phyloP scores from a whole-genome alignment of 2,329 filamentous ascomycete species.

The Hymenoscyphus scutula region DNA sequence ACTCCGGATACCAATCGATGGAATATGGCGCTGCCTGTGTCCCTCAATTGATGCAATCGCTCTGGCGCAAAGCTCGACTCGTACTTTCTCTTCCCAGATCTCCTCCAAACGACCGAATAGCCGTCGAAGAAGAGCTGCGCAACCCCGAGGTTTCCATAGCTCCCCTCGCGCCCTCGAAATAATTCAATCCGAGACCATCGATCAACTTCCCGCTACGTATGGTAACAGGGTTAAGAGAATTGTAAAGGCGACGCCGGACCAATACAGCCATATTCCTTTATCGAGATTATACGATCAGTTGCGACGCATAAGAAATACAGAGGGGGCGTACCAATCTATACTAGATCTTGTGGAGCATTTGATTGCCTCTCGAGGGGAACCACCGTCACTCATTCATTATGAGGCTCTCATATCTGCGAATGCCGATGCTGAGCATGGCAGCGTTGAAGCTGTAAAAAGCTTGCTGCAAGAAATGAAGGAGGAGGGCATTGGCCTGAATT shows the following conservation, averaged over 20 bases:
- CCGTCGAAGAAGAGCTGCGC: neutral
- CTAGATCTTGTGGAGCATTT: conserved; percentile 55
- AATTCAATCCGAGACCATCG: neutral
- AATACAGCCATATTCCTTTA: neutral
- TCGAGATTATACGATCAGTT: conserved; percentile 48
- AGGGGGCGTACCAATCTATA: conserved; percentile 41
- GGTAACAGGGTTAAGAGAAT: neutral
- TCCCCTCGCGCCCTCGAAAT: neutral
- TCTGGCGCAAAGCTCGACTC: conserved; percentile 24
- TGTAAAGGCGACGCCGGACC: neutral
- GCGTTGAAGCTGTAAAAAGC: conserved; percentile 57
- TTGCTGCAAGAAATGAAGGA: conserved; percentile 72
- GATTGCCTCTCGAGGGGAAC: conserved; percentile 52
- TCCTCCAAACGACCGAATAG: neutral
- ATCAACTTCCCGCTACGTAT: neutral
- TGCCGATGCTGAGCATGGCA: conserved; percentile 60
- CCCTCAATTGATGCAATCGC: conserved; percentile 49
- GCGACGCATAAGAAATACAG: conserved; percentile 39
- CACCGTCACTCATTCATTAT: conserved; percentile 62
- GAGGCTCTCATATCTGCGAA: conserved; percentile 74
- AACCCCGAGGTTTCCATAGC: neutral
- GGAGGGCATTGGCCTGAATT: conserved; percentile 60
- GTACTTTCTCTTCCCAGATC: conserved; percentile 10
- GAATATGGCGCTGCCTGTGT: conserved; percentile 63
- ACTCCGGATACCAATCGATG: conserved; percentile 46